Evolutionary conservation across 192 early-diverging fungal genomes (phyloP), one percentile per base, ranked within the genome.

Genomic region (Backusella australiensis): DNA sequence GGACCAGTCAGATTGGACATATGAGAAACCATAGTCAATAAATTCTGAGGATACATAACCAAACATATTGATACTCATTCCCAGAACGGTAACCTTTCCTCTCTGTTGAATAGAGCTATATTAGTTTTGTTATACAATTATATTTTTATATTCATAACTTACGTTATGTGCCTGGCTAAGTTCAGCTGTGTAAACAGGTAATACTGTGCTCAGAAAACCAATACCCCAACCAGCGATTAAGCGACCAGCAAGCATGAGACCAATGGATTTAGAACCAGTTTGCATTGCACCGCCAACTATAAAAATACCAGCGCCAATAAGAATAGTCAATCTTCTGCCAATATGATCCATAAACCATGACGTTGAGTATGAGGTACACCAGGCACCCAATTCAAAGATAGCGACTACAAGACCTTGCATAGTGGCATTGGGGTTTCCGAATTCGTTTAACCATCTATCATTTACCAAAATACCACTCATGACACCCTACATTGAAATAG

Each of bases 131-230:
- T 39, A 2, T 39, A 1, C 38, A 39, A 3, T 11, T 39, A 9
- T 39, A 39, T 39, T 39, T 39, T 39, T 39, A 12, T 1, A 39
- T 21, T 0, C 12, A 7, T n/a, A 6, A 23, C 36, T 72, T 72
- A 77, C 71, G 36, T 72, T 70, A 26, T 72, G 76, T 29, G 68
- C 76, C 36, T 46, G 68, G 59, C 59, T 67, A 34, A 70, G 44
- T 77, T 97, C 95, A 35, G 94, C 91, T 75, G 90, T 88, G 36
- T 78, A 77, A 14, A 81, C 52, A 56, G 73, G 59, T 26, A 77
- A 34, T 9, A 77, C 69, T 21, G 75, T 72, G 39, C 86, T 87
- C 3, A 86, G 80, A 1, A 84, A 84, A 65, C 88, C 88, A 1
- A 87, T 84, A 21, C 80, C 88, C 52, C 88, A 74, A 2, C 89